These are phyloP conservation scores for Podospora australis DNA, from an alignment of 495 filamentous ascomycete species.

Conservation along the genomic window DNA sequence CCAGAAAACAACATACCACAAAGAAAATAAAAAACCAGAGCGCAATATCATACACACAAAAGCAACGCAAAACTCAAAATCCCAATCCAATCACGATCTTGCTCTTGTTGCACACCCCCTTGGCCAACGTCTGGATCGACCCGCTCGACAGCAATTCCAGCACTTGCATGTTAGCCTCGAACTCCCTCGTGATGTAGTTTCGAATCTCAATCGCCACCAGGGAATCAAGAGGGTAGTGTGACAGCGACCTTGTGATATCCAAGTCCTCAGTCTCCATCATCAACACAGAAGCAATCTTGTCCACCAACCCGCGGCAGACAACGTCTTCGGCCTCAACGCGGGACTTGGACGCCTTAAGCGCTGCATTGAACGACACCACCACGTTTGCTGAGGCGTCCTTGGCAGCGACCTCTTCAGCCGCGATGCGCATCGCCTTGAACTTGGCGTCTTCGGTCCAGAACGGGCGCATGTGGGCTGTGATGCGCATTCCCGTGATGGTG, in stretches of 20 bases:
- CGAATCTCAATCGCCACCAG: constrained; percentile 50
- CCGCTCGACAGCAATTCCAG: constrained; percentile 47
- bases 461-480: constrained; percentile 37
- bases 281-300: constrained; percentile 44
- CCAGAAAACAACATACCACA: too few species aligned
- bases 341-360: constrained; percentile 35
- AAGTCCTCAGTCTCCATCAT: constrained; percentile 49
- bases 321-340: constrained; percentile 39
- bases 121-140: constrained; percentile 41
- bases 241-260: constrained; percentile 40
- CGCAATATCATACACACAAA: too few species aligned
- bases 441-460: constrained; percentile 49
- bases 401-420: constrained; percentile 38
- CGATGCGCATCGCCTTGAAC: constrained; percentile 43
- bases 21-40: too few species aligned
- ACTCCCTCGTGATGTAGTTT: constrained; percentile 43
- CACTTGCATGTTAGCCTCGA: constrained; percentile 49
- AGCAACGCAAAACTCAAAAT: background rate
- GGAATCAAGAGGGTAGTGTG: constrained; percentile 47
- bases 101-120: constrained; percentile 45
- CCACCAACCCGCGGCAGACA: constrained; percentile 39
- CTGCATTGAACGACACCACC: constrained; percentile 35
- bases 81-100: constrained; percentile 29
- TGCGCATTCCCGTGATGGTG: constrained; percentile 47
- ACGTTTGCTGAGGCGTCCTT: constrained; percentile 29